Conservation (phyloP, 305 asterid genomes). For the Fraxinus dipetala region DNA sequence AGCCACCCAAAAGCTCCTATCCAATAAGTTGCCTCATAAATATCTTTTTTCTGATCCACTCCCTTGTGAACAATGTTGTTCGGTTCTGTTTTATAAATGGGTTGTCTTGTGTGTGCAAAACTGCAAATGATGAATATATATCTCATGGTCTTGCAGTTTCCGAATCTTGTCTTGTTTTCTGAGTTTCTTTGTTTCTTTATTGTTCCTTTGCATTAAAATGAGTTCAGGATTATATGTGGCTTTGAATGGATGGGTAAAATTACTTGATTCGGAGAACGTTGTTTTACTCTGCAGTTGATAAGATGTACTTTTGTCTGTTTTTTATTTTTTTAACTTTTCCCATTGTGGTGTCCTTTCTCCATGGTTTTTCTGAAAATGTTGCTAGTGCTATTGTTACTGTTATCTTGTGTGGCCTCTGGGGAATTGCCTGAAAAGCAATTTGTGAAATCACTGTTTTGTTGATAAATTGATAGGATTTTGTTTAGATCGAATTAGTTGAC, state of each 20-base stretch:
- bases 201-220: background rate
- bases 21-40: background rate
- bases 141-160: background rate
- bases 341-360: background rate
- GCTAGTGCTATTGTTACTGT: background rate
- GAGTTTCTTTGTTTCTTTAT: background rate
- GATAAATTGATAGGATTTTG: background rate
- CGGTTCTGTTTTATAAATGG: background rate
- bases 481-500: background rate
- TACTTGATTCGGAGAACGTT: background rate
- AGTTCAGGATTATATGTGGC: background rate
- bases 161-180: background rate
- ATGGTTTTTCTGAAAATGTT: background rate
- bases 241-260: background rate
- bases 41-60: background rate
- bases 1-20: background rate
- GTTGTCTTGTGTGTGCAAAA: background rate
- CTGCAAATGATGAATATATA: background rate
- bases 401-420: background rate
- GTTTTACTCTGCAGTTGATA: background rate
- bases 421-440: background rate
- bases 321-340: background rate
- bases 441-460: background rate
- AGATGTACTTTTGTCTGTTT: background rate
- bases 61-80: background rate